These are phyloP conservation scores for Akanthomyces dipterigenus DNA, from an alignment of 2,329 filamentous ascomycete species.

Conservation along the genomic window DNA sequence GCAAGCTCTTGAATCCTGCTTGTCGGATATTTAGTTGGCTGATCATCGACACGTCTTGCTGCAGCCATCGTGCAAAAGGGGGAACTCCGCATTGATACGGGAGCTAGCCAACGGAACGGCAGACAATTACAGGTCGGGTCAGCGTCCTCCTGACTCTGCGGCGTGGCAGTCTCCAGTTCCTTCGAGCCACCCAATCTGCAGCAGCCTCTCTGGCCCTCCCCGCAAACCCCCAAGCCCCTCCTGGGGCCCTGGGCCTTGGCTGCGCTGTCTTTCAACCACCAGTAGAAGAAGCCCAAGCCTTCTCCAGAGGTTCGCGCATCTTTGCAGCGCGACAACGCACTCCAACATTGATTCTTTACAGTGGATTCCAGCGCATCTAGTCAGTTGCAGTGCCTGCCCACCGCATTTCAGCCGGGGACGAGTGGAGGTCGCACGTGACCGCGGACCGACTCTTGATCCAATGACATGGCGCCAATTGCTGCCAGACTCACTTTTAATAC, in stretches of 20 bases:
- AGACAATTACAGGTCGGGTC: not conserved
- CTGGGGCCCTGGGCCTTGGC: too few relatives aligned
- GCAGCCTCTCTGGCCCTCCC: not conserved
- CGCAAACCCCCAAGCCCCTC: not conserved
- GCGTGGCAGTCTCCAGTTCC: not conserved
- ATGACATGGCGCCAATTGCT: not conserved
- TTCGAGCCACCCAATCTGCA: not conserved
- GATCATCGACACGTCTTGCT: not conserved
- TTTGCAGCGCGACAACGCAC: not conserved
- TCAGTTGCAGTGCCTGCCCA: not conserved
- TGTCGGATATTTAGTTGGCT: not conserved
- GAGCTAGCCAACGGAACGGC: conserved; percentile 2
- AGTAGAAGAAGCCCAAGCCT: not conserved
- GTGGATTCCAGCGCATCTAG: not conserved
- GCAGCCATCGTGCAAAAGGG: not conserved
- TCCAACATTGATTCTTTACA: not conserved
- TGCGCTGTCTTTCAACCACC: too few relatives aligned
- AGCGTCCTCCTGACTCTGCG: not conserved
- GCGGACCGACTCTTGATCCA: not conserved
- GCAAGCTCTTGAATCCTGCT: not conserved
- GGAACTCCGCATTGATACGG: conserved; percentile 1
- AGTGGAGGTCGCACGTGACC: conserved; percentile 1
- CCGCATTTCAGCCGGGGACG: not conserved
- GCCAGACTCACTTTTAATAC: not conserved
- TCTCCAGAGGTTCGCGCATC: conserved; percentile 1